A percentile compares a stretch with the other conserved stretches of the same genome.
phyloP scores from a whole-genome alignment of 83 land plant species.

The Diphasiastrum complanatum region DNA sequence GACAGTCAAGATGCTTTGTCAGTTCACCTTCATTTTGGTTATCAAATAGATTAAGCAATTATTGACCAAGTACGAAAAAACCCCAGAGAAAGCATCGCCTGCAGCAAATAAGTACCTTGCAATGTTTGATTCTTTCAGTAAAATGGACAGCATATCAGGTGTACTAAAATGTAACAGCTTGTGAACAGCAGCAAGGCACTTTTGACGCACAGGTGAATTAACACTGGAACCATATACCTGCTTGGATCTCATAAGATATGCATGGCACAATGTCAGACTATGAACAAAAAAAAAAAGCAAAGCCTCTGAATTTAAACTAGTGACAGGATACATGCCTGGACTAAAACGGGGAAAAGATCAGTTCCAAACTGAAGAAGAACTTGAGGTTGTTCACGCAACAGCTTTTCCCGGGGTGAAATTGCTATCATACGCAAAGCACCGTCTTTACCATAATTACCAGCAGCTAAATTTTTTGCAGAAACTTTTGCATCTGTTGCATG shows the following conservation, averaged over 20 bases:
- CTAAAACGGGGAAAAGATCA: conserved; percentile 85
- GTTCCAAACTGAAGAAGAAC: conserved; percentile 78
- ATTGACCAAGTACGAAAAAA: no score
- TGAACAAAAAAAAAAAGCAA: no score
- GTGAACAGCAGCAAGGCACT: conserved; percentile 83
- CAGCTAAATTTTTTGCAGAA: conserved; percentile 29
- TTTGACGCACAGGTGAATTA: conserved; percentile 84
- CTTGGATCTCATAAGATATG: no score
- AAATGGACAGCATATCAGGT: conserved; percentile 74
- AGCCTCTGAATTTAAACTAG: no score
- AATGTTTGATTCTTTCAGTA: conserved; percentile 65
- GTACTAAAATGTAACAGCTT: conserved; percentile 87
- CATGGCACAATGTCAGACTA: no score
- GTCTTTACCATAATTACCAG: conserved; percentile 42
- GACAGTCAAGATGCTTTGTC: no score
- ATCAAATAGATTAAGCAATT: no score
- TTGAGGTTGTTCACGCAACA: conserved; percentile 83
- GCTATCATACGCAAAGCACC: no score
- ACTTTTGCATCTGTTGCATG: conserved; percentile 39
- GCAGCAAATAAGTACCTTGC: no score
- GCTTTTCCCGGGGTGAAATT: conserved; percentile 60
- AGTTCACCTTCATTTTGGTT: no score
- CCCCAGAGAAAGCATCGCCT: no score
- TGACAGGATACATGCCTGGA: no score
- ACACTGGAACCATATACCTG: conserved; percentile 98